Base-by-base conservation (phyloP, 2,329 filamentous ascomycete genomes). In the Mariannaea elegans region DNA sequence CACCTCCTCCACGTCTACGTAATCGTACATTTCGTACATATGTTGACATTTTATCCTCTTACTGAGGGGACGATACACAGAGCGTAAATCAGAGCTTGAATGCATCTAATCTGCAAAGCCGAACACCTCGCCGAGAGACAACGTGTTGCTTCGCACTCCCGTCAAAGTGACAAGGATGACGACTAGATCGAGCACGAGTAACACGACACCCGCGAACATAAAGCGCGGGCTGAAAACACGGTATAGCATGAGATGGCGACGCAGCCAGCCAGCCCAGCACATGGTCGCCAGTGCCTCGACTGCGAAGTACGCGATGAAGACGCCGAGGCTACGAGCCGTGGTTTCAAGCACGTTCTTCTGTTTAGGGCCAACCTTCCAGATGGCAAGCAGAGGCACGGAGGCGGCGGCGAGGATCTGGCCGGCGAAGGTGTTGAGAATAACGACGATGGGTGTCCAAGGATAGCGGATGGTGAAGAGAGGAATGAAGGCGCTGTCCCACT, bases 401-500 rank as follows among this genome's bases (percentile, higher is more conserved):
- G 90, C 81, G 2, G 89, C 90, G 36, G 92, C 91, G 1, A 98
- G 80, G 59, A 98, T 93, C 74, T 97, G 94, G 0, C 92, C 90
- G 8, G 90, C 94, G 68, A 95, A 97, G 1, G 91, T 93, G 80
- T 98, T 99, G 61, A 97, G 83, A 2, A 87, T 79, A 32, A 99
- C 87, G 21, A 95, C 81, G 2, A 98, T 73, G 0, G 94, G 94
- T 0, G 88, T 91, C 91, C 92, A 97, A 1, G 95, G 95, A 77
- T 99, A 97, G 57, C 87, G 86, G 64, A 99, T 87, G 6, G 86
- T 87, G 59, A 90, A 87, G 7, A 98, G 84, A 0, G 94, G 91
- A 66, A 99, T 92, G 78, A 99, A 99, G 3, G 93, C 94, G 18
- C 87, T 87, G 78, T 99, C 95, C 95, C 95, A 99, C 73, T 99